Percentiles rank a stretch among this genome's conserved stretches.
These are phyloP conservation scores for Sphaerulina populicola DNA, from an alignment of 2,329 filamentous ascomycete species.

Conservation along the genomic window DNA sequence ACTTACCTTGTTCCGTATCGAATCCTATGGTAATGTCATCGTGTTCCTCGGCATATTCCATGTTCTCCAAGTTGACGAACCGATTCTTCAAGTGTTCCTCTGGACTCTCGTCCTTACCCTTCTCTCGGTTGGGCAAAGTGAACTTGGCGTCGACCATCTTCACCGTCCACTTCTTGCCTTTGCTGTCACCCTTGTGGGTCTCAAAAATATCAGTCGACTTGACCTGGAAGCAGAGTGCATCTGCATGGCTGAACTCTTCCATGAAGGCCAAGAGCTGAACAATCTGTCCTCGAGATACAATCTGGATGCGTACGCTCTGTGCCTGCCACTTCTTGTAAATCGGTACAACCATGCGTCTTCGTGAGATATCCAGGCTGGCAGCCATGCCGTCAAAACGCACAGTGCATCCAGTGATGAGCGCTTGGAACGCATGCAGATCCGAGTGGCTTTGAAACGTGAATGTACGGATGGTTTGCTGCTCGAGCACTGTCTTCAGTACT, in stretches of 20 bases:
- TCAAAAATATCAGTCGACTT: slow-evolving; percentile 81
- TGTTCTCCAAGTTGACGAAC: slow-evolving; percentile 77
- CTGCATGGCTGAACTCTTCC: slow-evolving; percentile 75
- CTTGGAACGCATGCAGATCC: slow-evolving; percentile 69
- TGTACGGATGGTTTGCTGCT: slow-evolving; percentile 59
- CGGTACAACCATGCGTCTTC: slow-evolving; percentile 68
- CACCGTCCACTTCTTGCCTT: slow-evolving; percentile 55
- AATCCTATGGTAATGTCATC: slow-evolving; percentile 84
- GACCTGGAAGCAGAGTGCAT: slow-evolving; percentile 80
- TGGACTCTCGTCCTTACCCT: slow-evolving; percentile 45
- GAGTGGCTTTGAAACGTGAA: slow-evolving; percentile 43
- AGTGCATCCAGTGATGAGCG: slow-evolving; percentile 68
- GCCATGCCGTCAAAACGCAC: slow-evolving; percentile 53
- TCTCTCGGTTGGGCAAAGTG: slow-evolving; percentile 57
- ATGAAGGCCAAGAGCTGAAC: slow-evolving; percentile 79
- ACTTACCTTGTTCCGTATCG: slow-evolving; percentile 54
- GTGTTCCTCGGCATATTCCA: slow-evolving; percentile 84
- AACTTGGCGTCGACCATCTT: slow-evolving; percentile 88
- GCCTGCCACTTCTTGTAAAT: slow-evolving; percentile 95
- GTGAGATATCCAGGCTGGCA: slow-evolving; percentile 68
- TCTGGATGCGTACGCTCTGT: slow-evolving; percentile 66
- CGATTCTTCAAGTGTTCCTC: slow-evolving; percentile 55
- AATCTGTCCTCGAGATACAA: slow-evolving; percentile 66
- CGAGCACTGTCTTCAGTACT: slow-evolving; percentile 50
- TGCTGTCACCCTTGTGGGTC: slow-evolving; percentile 38